Evolutionary conservation across 345 rosid genomes (phyloP).

Genomic region (Dovyalis caffra): DNA sequence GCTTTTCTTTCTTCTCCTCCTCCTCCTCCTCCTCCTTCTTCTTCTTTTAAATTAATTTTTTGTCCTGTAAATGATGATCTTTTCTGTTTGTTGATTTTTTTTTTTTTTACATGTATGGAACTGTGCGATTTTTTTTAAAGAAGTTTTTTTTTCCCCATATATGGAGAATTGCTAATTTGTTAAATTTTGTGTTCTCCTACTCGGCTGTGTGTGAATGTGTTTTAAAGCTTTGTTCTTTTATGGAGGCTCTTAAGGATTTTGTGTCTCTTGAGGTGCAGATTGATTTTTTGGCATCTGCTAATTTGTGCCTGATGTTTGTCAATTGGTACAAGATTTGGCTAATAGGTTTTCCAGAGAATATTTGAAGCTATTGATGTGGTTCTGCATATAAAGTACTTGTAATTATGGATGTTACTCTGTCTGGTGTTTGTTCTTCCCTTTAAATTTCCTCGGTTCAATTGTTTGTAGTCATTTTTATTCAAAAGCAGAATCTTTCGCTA

Average conservation of each 20-base stretch:
- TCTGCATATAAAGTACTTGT: not conserved
- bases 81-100: too few species aligned
- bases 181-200: not conserved
- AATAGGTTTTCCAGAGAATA: not conserved
- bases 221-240: not conserved
- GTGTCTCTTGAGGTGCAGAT: not conserved
- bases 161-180: too few species aligned
- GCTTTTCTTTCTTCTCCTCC: not conserved
- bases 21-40: not conserved
- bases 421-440: too few species aligned
- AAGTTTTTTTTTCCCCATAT: not conserved
- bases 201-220: not conserved
- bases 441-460: not conserved
- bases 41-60: not conserved
- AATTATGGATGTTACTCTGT: too few species aligned
- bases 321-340: not conserved
- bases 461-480: not conserved
- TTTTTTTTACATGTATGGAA: conserved; percentile 1
- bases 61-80: not conserved
- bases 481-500: not conserved
- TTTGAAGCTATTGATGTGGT: not conserved
- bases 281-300: not conserved
- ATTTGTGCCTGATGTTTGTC: not conserved
- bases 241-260: too few species aligned
- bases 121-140: not conserved